Percentiles rank a stretch among this genome's conserved stretches.
phyloP scores from a whole-genome alignment of 1,284 basidiomycete genomes.

The Rhodotorula sp. region DNA sequence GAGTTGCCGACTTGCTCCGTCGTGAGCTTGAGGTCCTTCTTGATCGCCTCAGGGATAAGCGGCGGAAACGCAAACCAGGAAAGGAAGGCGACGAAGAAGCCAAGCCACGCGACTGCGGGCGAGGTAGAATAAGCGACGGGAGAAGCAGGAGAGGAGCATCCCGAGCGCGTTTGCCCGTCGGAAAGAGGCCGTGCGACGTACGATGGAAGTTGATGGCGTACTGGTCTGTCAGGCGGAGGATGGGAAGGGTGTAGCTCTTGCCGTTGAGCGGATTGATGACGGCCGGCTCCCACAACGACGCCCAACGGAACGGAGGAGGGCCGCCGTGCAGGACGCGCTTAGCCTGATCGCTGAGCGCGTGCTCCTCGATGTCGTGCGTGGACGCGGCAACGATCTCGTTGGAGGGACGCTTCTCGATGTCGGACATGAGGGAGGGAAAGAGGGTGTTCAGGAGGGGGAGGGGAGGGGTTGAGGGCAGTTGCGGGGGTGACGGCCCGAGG shows the following conservation, averaged over 20 bases:
- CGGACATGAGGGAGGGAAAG: background rate
- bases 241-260: constrained; percentile 61
- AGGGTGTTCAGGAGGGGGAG: background rate
- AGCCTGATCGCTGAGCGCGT: background rate
- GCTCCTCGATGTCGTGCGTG: background rate
- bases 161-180: constrained; percentile 39
- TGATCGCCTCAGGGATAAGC: constrained; percentile 64
- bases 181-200: constrained; percentile 38
- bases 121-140: background rate
- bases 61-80: constrained; percentile 59
- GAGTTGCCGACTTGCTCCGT: constrained; percentile 59
- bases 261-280: constrained; percentile 39
- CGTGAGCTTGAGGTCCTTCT: constrained; percentile 61
- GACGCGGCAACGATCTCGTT: background rate
- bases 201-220: constrained; percentile 61
- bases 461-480: too few species aligned
- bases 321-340: constrained; percentile 7
- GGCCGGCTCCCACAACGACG: constrained; percentile 25
- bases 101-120: constrained; percentile 25
- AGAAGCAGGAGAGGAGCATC: constrained; percentile 53
- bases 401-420: constrained; percentile 8
- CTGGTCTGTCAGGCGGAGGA: constrained; percentile 60
- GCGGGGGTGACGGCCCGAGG: too few species aligned
- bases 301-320: constrained; percentile 18
- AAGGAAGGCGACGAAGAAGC: constrained; percentile 58